These are phyloP conservation scores for Fagopyrum tataricum DNA, from an alignment of 148 eudicot genomes.

Conservation along the genomic window DNA sequence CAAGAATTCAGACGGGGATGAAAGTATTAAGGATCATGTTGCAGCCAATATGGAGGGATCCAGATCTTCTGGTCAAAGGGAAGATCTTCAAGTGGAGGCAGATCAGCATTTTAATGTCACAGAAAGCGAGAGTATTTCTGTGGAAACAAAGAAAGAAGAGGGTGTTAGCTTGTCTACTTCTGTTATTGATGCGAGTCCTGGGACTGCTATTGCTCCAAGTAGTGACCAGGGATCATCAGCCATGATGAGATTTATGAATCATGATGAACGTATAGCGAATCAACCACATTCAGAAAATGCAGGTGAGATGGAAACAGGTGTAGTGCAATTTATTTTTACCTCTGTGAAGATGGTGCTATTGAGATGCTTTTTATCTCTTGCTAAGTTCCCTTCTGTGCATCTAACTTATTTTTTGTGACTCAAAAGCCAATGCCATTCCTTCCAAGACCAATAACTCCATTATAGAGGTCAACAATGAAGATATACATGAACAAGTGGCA, in stretches of 20 bases:
- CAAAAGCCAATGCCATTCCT: not conserved
- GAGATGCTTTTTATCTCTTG: not conserved
- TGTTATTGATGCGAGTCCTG: not conserved
- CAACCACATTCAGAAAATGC: not conserved
- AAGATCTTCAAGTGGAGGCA: not conserved
- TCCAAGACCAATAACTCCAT: not conserved
- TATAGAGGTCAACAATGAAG: not conserved
- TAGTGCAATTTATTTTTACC: not conserved
- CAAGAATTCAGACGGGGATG: not conserved
- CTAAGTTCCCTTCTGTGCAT: not conserved
- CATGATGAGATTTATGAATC: not conserved
- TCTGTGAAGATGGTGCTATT: not conserved
- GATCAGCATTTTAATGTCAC: not conserved
- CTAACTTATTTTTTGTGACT: conserved; percentile 4
- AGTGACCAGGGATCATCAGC: conserved; percentile 2
- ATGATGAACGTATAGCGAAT: not conserved
- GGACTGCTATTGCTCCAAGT: not conserved
- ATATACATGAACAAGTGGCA: conserved; percentile 4
- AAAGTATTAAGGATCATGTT: conserved; percentile 12
- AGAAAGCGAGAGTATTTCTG: not conserved
- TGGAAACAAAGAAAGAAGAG: conserved; percentile 6
- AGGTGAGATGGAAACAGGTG: conserved; percentile 3
- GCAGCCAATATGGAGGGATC: not conserved
- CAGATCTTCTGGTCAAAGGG: not conserved
- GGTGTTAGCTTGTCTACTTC: too few relatives aligned